These are phyloP conservation scores for Acacia pycnantha DNA, from an alignment of 331 rosid species.

Conservation along the genomic window DNA sequence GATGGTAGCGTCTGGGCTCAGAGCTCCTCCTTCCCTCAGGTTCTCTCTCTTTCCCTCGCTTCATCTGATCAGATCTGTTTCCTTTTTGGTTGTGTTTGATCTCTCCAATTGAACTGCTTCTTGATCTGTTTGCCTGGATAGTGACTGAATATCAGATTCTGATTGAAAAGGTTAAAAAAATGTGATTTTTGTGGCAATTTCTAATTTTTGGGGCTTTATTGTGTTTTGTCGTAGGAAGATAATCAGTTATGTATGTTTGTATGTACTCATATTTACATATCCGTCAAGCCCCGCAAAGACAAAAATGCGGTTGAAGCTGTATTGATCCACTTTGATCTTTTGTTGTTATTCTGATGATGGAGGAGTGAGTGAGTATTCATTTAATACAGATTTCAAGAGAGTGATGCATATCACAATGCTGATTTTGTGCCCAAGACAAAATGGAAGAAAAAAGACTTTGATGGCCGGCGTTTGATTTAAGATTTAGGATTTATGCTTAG, in stretches of 20 bases:
- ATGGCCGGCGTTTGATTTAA: too few species aligned
- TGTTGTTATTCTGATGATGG: background rate
- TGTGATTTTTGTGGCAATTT: background rate
- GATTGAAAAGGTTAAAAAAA: background rate
- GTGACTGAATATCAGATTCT: background rate
- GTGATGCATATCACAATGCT: background rate
- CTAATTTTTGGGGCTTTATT: background rate
- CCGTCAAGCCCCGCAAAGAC: background rate
- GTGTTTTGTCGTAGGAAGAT: background rate
- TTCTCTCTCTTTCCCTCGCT: too few species aligned
- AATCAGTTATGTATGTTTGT: background rate
- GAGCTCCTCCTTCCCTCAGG: too few species aligned
- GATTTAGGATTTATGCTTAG: too few species aligned
- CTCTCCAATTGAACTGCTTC: background rate
- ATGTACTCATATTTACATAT: background rate
- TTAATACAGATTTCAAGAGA: background rate
- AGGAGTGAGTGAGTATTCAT: background rate
- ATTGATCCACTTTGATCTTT: background rate
- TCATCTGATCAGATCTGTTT: too few species aligned
- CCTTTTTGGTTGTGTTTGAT: too few species aligned
- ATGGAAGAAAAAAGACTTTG: too few species aligned
- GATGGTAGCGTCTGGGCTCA: too few species aligned
- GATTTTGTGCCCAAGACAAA: background rate
- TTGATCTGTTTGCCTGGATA: background rate
- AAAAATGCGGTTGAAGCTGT: background rate